These are phyloP conservation scores for Xylaria sp. DNA, from an alignment of 2,329 filamentous ascomycete genomes.

Conservation along the genomic window DNA sequence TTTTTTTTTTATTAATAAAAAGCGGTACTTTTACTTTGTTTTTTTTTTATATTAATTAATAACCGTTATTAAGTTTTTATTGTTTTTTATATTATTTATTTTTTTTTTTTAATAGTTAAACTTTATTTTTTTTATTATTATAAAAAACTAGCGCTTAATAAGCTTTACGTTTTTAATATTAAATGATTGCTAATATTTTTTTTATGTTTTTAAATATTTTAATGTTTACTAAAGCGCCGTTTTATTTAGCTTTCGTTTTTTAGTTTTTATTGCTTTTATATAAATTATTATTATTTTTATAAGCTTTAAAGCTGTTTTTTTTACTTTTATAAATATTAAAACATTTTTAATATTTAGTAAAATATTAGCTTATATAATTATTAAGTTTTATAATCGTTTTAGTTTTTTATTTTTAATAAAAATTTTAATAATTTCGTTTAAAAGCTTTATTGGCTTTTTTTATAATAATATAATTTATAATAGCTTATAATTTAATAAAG, in stretches of 20 bases:
- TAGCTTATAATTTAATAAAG: constrained; percentile 20
- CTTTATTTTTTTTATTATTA: constrained; percentile 20
- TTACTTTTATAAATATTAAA: constrained; percentile 8
- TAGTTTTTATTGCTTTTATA: constrained; percentile 10
- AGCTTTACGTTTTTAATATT: constrained; percentile 7
- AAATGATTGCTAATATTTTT: neutral
- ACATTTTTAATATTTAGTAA: constrained; percentile 10
- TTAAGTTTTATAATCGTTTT: constrained; percentile 22
- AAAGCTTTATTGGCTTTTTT: neutral
- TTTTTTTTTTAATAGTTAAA: constrained; percentile 4
- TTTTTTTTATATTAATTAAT: constrained; percentile 26
- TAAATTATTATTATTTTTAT: constrained; percentile 10
- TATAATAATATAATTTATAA: constrained; percentile 12
- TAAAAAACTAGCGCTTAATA: constrained; percentile 4
- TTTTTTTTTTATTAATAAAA: constrained; percentile 23
- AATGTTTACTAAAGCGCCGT: neutral
- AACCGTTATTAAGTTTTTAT: constrained; percentile 19
- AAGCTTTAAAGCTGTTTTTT: neutral
- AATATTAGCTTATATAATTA: constrained; percentile 3
- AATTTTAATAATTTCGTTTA: constrained; percentile 10
- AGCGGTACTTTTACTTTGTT: constrained; percentile 8
- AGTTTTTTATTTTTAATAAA: constrained; percentile 19
- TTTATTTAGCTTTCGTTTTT: constrained; percentile 4
- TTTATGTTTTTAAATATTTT: constrained; percentile 14
- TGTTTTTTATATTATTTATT: constrained; percentile 21